Evolutionary conservation across 2,329 filamentous ascomycete species (phyloP), one percentile per base, ranked within the genome.

Genomic region (Periconia macrospinosa): DNA sequence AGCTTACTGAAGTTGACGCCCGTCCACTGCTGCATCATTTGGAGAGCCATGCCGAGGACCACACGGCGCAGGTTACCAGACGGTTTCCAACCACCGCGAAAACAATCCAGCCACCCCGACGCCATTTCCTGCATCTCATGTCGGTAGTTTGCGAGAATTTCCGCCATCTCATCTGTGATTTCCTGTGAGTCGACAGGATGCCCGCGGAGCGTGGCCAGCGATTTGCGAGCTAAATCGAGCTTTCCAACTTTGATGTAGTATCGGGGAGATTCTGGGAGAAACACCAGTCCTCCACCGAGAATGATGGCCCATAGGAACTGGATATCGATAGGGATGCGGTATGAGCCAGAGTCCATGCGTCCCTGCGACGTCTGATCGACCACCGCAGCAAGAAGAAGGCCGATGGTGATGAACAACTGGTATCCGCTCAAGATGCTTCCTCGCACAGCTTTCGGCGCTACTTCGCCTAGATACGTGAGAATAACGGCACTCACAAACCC

Each of bases 131-230:
- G 62, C 41, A 58, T 59, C 81, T 96, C 92, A 72, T 93, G 92
- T 76, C 90, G 89, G 76, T 93, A 85, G 81, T 95, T 96, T 79
- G 91, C 91, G 55, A 94, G 82, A 61, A 96, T 91, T 78, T 96
- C 91, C 42, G 88, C 84, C 44, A 95, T 82, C 77, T 96, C 91
- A 57, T 84, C 78, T 76, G 88, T 85, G 75, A 96, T 87, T 74
- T 85, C 92, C 58, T 88, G 83, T 19, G 89, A 92, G 50, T 89
- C 84, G 49, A 76, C 68, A 46, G 87, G 82, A 78, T 95, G 89
- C 56, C 89, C 89, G 71, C 91, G 89, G 30, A 96, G 83, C 53
- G 81, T 83, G 53, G 83, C 76, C 7, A 96, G 82, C 13, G 85
- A 77, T 1, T 75, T 56, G 54, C 86, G 82, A 33, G 91, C 91